These are phyloP conservation scores for Colletotrichum godetiae DNA, from an alignment of 2,329 filamentous ascomycete genomes.

Conservation along the genomic window DNA sequence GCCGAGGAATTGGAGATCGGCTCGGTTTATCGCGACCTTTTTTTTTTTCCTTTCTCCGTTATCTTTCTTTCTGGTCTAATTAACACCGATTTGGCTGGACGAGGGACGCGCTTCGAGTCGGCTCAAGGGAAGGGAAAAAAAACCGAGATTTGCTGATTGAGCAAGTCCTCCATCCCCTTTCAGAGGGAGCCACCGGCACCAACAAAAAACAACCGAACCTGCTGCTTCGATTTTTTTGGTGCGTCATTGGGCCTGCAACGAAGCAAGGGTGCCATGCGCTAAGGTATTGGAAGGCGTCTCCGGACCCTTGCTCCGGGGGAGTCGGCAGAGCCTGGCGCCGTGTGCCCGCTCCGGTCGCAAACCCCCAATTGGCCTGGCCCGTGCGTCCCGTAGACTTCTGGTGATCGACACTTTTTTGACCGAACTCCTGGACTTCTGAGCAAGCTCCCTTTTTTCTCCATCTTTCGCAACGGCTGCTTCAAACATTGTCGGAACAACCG, in stretches of 20 bases:
- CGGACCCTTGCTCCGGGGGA: slow-evolving; percentile 12
- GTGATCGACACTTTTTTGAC: not conserved
- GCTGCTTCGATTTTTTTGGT: slow-evolving; percentile 3
- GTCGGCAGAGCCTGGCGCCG: slow-evolving; percentile 24
- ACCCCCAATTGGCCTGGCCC: not conserved
- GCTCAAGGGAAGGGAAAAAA: not conserved
- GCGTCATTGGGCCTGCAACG: slow-evolving; percentile 27
- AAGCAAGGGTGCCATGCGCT: slow-evolving; percentile 24
- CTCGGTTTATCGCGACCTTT: slow-evolving; percentile 33
- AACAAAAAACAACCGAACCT: not conserved
- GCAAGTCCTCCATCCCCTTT: not conserved
- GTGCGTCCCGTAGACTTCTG: not conserved
- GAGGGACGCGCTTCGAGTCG: slow-evolving; percentile 10
- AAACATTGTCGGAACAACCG: not conserved
- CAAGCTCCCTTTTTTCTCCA: not conserved
- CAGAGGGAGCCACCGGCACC: not conserved
- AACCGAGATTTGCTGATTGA: not conserved
- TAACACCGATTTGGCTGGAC: not conserved
- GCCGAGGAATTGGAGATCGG: slow-evolving; percentile 22
- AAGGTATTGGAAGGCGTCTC: not conserved
- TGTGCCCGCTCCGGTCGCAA: not conserved
- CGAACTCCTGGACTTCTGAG: not conserved
- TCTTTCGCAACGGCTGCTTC: not conserved
- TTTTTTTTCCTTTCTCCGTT: slow-evolving; percentile 12
- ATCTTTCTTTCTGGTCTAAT: not conserved